Evolutionary conservation across 768 basidiomycete species (phyloP).

Genomic region (Kwoniella sp.): DNA sequence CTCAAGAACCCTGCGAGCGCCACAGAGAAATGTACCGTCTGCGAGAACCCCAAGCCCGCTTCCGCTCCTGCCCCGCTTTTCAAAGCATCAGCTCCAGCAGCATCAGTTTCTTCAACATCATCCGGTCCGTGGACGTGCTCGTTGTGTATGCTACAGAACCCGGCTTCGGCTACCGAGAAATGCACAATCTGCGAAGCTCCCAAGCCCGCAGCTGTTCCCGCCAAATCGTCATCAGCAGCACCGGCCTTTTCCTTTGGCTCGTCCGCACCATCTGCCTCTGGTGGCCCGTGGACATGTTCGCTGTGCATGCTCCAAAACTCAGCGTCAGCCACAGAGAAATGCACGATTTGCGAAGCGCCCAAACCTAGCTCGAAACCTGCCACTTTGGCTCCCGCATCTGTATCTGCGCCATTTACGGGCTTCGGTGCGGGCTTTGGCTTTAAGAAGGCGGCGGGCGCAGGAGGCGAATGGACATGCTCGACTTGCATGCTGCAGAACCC

Average conservation of each 20-base stretch:
- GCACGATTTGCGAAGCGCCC: constrained; percentile 60
- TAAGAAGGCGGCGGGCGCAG: constrained; percentile 3
- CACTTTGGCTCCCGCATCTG: not conserved
- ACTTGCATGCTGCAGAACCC: constrained; percentile 61
- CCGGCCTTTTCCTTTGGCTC: not conserved
- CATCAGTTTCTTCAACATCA: too few species aligned
- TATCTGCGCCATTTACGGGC: not conserved
- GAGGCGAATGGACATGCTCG: constrained; percentile 64
- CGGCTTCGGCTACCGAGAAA: constrained; percentile 58
- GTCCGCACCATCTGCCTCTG: not conserved
- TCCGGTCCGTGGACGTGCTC: constrained; percentile 17
- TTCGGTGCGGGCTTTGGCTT: constrained; percentile 3
- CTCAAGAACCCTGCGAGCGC: constrained; percentile 57
- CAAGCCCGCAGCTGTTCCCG: constrained; percentile 4
- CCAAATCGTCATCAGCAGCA: not conserved
- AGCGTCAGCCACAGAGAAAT: constrained; percentile 59
- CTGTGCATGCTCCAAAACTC: constrained; percentile 53
- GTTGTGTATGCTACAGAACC: constrained; percentile 49
- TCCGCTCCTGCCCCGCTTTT: constrained; percentile 56
- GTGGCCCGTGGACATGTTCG: too few species aligned
- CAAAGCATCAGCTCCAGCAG: constrained; percentile 58
- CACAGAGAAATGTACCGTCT: constrained; percentile 60
- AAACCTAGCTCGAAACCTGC: too few species aligned
- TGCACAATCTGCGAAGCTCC: constrained; percentile 61
- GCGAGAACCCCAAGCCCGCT: constrained; percentile 57